A percentile compares a stretch with the other conserved stretches of the same genome.
phyloP scores from a whole-genome alignment of 495 filamentous ascomycete genomes.

The Antarctomyces pellizariae region DNA sequence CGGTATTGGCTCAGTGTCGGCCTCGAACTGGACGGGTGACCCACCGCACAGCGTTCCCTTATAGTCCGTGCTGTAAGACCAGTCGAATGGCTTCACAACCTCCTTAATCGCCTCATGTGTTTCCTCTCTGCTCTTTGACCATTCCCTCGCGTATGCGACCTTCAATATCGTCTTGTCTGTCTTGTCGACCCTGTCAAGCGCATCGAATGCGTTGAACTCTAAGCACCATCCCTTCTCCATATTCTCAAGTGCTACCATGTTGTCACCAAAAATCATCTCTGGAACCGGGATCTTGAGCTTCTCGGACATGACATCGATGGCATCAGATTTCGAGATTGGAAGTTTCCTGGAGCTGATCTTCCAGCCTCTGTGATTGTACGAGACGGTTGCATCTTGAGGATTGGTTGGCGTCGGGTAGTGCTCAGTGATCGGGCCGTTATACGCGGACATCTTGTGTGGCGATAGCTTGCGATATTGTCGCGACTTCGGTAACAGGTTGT shows the following conservation, averaged over 20 bases:
- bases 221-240: constrained; percentile 43
- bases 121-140: constrained; percentile 68
- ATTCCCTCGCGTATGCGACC: constrained; percentile 77
- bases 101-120: constrained; percentile 78
- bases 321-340: constrained; percentile 73
- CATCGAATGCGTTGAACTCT: constrained; percentile 62
- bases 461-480: too few species aligned
- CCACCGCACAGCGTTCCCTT: constrained; percentile 30
- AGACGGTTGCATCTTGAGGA: constrained; percentile 17
- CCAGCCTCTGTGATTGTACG: constrained; percentile 35
- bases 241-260: constrained; percentile 54
- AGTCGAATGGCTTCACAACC: constrained; percentile 88
- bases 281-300: constrained; percentile 67
- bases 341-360: constrained; percentile 57
- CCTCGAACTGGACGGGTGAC: constrained; percentile 8
- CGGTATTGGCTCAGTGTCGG: constrained; percentile 42
- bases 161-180: constrained; percentile 71
- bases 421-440: constrained; percentile 18
- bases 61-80: constrained; percentile 85
- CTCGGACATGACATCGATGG: constrained; percentile 67
- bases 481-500: too few species aligned
- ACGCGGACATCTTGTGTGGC: constrained; percentile 11
- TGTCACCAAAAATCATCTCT: constrained; percentile 99
- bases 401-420: constrained; percentile 15
- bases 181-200: constrained; percentile 79